Percentiles rank a stretch among this genome's conserved stretches.
phyloP scores from a whole-genome alignment of 2,329 filamentous ascomycete genomes.

The Diaporthe caulivora region DNA sequence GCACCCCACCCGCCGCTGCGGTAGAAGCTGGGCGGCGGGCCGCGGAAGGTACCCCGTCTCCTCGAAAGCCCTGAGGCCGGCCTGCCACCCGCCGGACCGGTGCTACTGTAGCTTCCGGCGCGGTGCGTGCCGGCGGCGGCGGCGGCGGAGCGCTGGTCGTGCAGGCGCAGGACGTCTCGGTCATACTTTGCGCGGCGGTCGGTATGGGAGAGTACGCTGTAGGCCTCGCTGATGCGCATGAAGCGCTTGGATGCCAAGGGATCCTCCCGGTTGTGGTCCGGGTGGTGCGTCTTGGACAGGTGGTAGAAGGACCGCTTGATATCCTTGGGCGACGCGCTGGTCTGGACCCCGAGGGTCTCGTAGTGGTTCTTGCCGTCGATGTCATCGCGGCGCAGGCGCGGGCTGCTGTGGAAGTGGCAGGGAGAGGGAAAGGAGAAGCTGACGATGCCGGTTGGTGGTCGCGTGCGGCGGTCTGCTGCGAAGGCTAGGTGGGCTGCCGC shows the following conservation, averaged over 20 bases:
- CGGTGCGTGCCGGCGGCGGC: slow-evolving; percentile 41
- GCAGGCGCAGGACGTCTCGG: slow-evolving; percentile 68
- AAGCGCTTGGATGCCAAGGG: slow-evolving; percentile 80
- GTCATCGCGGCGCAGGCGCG: slow-evolving; percentile 43
- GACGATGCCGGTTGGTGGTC: slow-evolving; percentile 16
- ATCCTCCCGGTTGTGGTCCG: slow-evolving; percentile 87
- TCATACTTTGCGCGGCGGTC: slow-evolving; percentile 86
- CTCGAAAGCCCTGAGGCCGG: slow-evolving; percentile 85
- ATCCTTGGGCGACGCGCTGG: slow-evolving; percentile 68
- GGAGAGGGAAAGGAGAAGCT: slow-evolving; percentile 15
- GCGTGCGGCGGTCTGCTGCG: slow-evolving; percentile 21
- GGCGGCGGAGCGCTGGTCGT: slow-evolving; percentile 50
- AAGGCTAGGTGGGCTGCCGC: slow-evolving; percentile 41
- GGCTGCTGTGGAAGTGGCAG: slow-evolving; percentile 52
- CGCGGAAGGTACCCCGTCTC: slow-evolving; percentile 80
- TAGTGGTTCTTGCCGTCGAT: slow-evolving; percentile 76
- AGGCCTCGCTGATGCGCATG: slow-evolving; percentile 86
- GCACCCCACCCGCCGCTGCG: slow-evolving; percentile 82
- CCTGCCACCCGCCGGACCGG: slow-evolving; percentile 77
- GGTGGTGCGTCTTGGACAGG: slow-evolving; percentile 92
- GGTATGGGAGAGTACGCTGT: slow-evolving; percentile 79
- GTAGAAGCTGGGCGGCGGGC: slow-evolving; percentile 92
- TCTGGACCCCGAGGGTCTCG: slow-evolving; percentile 80
- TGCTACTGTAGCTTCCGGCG: slow-evolving; percentile 62
- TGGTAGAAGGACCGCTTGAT: slow-evolving; percentile 79